phyloP scores from a whole-genome alignment of 2,329 filamentous ascomycete genomes.

The Fusarium papillatum region DNA sequence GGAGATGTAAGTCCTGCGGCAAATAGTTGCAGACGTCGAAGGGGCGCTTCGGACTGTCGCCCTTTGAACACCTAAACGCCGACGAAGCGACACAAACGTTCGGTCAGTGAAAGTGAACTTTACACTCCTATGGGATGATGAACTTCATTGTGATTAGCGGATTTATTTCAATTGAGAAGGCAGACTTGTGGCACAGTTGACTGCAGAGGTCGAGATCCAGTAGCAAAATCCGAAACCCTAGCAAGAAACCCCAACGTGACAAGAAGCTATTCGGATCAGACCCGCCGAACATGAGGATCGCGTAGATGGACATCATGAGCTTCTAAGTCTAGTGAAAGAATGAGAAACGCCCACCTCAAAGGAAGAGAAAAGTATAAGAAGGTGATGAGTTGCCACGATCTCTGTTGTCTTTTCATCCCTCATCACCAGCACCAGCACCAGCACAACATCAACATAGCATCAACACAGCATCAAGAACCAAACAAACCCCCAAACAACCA shows the following conservation, averaged over 20 bases:
- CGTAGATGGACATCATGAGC: background rate
- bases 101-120: background rate
- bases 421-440: background rate
- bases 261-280: background rate
- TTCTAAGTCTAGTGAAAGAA: background rate
- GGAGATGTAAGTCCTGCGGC: background rate
- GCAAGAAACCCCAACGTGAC: background rate
- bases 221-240: background rate
- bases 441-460: background rate
- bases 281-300: background rate
- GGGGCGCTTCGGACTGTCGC: background rate
- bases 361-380: background rate
- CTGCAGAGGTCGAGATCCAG: background rate
- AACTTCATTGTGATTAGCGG: background rate
- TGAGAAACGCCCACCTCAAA: background rate
- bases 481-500: background rate
- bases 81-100: background rate
- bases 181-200: background rate
- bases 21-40: background rate
- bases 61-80: background rate
- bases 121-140: background rate
- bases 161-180: background rate
- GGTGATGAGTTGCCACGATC: background rate
- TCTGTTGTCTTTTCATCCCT: background rate
- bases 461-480: background rate